Evolutionary conservation across 352 stramenopile species (phyloP).

Genomic region (Phytophthora aleatoria): DNA sequence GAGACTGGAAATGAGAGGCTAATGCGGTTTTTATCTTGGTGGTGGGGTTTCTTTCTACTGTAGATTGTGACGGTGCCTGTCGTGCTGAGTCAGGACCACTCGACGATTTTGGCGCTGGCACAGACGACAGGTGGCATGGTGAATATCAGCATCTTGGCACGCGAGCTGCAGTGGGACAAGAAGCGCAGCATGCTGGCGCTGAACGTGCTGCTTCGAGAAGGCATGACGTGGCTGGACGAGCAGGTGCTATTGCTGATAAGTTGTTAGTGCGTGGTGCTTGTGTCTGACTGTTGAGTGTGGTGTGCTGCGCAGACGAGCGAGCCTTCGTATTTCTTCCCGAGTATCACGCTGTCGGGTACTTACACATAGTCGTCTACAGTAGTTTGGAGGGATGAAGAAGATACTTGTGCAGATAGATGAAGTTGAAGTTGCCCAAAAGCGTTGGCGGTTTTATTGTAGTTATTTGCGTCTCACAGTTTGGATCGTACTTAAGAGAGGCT

Average conservation of each 20-base stretch:
- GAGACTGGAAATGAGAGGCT: neutral
- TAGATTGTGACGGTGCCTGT: conserved; percentile 95
- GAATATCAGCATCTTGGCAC: conserved; percentile 82
- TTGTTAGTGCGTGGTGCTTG: neutral
- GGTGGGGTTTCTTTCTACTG: neutral
- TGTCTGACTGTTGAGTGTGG: conserved; percentile 2
- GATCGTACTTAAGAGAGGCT: conserved; percentile 46
- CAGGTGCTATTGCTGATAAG: conserved; percentile 49
- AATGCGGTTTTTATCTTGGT: neutral
- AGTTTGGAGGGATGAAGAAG: too few species aligned
- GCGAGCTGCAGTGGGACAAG: conserved; percentile 87
- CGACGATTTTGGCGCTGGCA: conserved; percentile 90
- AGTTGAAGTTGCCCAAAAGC: conserved; percentile 1
- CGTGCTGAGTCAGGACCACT: conserved; percentile 95
- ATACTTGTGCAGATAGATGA: neutral
- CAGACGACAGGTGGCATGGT: conserved; percentile 90
- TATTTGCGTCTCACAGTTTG: neutral
- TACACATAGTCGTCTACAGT: conserved; percentile 55
- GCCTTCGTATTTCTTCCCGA: conserved; percentile 86
- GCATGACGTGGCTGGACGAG: conserved; percentile 97
- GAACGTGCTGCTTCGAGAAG: conserved; percentile 91
- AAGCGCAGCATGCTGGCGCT: conserved; percentile 93
- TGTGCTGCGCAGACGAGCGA: conserved; percentile 44
- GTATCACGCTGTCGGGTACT: conserved; percentile 79
- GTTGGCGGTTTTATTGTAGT: neutral